These are phyloP conservation scores for Microdochium bolleyi DNA, from an alignment of 2,329 filamentous ascomycete species.

Conservation along the genomic window DNA sequence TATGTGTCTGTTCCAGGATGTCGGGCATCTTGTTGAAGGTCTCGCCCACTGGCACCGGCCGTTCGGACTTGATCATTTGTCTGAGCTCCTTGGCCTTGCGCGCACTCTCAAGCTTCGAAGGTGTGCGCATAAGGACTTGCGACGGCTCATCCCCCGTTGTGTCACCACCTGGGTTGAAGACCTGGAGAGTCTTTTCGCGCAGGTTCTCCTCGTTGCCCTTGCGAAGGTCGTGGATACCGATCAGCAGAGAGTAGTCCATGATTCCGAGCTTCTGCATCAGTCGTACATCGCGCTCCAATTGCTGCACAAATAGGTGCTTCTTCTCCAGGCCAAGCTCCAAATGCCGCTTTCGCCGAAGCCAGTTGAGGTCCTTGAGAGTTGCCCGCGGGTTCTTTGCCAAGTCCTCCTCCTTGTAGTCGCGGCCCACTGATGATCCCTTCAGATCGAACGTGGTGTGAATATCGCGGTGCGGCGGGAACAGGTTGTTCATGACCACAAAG, in stretches of 20 bases:
- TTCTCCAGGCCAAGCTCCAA: constrained; percentile 86
- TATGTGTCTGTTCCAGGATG: constrained; percentile 69
- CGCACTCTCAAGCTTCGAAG: constrained; percentile 85
- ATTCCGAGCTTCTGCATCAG: constrained; percentile 84
- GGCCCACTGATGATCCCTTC: constrained; percentile 91
- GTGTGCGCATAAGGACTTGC: constrained; percentile 72
- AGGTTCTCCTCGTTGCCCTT: constrained; percentile 94
- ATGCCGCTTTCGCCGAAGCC: constrained; percentile 77
- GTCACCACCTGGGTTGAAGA: constrained; percentile 85
- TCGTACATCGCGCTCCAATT: constrained; percentile 80
- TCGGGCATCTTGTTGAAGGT: constrained; percentile 82
- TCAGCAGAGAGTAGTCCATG: constrained; percentile 96
- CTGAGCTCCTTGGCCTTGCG: constrained; percentile 86
- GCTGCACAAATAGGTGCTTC: constrained; percentile 79
- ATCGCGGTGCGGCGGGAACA: constrained; percentile 94
- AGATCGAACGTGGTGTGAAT: constrained; percentile 96
- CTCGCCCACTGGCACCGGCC: constrained; percentile 86
- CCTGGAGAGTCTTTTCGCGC: constrained; percentile 78
- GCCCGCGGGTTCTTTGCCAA: constrained; percentile 83
- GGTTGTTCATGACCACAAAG: constrained; percentile 99
- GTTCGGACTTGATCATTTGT: constrained; percentile 86
- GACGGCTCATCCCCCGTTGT: constrained; percentile 45
- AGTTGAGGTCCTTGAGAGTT: constrained; percentile 94
- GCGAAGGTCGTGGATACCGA: constrained; percentile 86
- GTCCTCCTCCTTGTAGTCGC: constrained; percentile 85